These are phyloP conservation scores for Artemisia annua DNA, from an alignment of 129 eudicot species.

Conservation along the genomic window DNA sequence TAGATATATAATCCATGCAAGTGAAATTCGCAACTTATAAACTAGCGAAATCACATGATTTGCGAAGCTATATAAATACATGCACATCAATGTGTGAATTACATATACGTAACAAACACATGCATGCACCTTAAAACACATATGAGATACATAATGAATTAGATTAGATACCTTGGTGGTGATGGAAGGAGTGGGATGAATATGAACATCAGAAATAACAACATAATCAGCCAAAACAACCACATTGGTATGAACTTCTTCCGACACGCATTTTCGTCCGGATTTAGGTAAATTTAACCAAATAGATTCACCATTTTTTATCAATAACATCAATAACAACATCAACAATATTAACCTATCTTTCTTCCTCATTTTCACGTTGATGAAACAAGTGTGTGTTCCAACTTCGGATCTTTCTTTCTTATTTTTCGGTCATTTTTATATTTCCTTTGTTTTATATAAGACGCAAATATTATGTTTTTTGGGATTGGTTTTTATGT, in stretches of 20 bases:
- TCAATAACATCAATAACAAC: slow-evolving; percentile 20
- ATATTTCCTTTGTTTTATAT: neutral
- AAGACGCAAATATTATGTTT: too few species aligned
- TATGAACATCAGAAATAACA: slow-evolving; percentile 75
- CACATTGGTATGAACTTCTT: slow-evolving; percentile 87
- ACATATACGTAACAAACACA: neutral
- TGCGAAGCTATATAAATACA: neutral
- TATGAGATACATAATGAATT: neutral
- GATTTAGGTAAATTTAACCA: slow-evolving; percentile 72
- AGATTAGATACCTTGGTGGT: slow-evolving; percentile 60
- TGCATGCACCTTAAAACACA: neutral
- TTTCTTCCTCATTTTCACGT: slow-evolving; percentile 37
- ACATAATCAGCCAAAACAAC: slow-evolving; percentile 90
- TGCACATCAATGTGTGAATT: slow-evolving; percentile 21
- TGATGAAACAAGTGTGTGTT: slow-evolving; percentile 20
- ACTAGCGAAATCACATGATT: slow-evolving; percentile 11
- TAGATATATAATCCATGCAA: neutral
- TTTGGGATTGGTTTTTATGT: neutral
- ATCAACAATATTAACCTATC: slow-evolving; percentile 21
- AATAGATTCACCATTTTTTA: slow-evolving; percentile 43
- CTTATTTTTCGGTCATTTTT: neutral
- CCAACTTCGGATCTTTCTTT: slow-evolving; percentile 26
- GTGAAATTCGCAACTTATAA: neutral
- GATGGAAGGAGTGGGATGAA: slow-evolving; percentile 64
- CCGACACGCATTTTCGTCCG: slow-evolving; percentile 89